Evolutionary conservation across 2,329 filamentous ascomycete species (phyloP), one percentile per base, ranked within the genome.

Genomic region (Monilinia vaccinii-corymbosi): DNA sequence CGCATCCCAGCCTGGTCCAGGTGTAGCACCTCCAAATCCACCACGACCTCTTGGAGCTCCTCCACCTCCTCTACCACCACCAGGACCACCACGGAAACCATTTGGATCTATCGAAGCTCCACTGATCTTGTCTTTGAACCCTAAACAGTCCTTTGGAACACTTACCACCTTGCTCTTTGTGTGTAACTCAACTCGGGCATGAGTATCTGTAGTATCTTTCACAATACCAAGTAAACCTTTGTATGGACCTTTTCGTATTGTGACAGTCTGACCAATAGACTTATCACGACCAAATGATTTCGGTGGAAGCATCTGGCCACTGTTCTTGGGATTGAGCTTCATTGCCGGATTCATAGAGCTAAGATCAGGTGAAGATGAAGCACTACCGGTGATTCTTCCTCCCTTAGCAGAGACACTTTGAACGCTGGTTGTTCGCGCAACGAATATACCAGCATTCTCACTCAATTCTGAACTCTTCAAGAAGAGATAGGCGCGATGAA

Each of bases 211-310:
- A 0, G 93, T 88, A 71, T 97, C 93, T 72, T 96, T 97, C 68
- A 99, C 92, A 66, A 97, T 96, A 68, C 94, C 94, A 46, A 97
- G 78, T 47, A 97, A 80, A 60, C 93, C 93, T 75, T 99, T 99
- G 78, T 93, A 91, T 25, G 88, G 85, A 32, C 94, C 94, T 71
- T 87, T 91, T 60, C 86, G 84, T 70, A 97, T 88, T 56, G 87
- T 90, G 48, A 97, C 91, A 0, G 91, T 97, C 76, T 96, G 93
- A 47, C 92, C 92, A 64, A 97, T 85, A 32, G 94, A 80, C 59
- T 85, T 84, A 73, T 99, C 94, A 44, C 91, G 84, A 25, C 88
- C 85, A 68, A 91, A 91, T 56, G 76, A 78, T 72, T 87, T 88
- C 45, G 88, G 88, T 48, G 91, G 91, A 73, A 75, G 79, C 78